Percentiles rank a stretch among this genome's conserved stretches.
These are phyloP conservation scores for Podospora comata DNA, from an alignment of 495 filamentous ascomycete genomes.

Conservation along the genomic window DNA sequence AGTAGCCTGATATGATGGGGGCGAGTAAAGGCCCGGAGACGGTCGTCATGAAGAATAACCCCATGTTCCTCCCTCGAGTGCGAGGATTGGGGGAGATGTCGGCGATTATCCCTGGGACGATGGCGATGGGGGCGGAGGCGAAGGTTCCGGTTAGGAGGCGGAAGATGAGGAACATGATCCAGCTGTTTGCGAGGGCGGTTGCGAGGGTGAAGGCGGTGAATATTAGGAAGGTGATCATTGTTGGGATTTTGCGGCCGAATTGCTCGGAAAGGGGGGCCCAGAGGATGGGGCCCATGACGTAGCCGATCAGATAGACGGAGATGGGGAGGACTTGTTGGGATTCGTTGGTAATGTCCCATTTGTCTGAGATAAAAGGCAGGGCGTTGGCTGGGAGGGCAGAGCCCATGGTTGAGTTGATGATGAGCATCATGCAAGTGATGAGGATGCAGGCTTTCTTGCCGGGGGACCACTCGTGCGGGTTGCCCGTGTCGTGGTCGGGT, in stretches of 20 bases:
- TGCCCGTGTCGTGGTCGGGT: constrained; percentile 45
- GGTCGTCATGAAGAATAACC: constrained; percentile 62
- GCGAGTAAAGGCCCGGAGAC: constrained; percentile 65
- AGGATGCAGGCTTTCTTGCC: constrained; percentile 57
- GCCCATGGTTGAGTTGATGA: constrained; percentile 73
- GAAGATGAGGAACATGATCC: constrained; percentile 64
- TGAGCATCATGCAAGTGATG: constrained; percentile 55
- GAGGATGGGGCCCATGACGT: constrained; percentile 44
- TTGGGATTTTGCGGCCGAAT: constrained; percentile 62
- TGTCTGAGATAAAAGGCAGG: constrained; percentile 52
- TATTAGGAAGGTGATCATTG: constrained; percentile 56
- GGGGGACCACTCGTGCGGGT: constrained; percentile 58
- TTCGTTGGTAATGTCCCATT: constrained; percentile 58
- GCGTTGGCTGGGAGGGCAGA: constrained; percentile 64
- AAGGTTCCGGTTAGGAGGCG: constrained; percentile 61
- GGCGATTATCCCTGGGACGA: constrained; percentile 70
- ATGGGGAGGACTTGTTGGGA: constrained; percentile 66
- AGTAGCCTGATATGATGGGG: constrained; percentile 65
- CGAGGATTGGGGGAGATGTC: constrained; percentile 60
- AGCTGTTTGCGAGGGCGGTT: constrained; percentile 66
- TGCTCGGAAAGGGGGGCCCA: constrained; percentile 71
- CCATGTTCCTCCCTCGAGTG: constrained; percentile 65
- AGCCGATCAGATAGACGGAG: constrained; percentile 65
- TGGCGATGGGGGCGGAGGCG: constrained; percentile 64
- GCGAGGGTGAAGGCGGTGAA: constrained; percentile 68